Conservation (phyloP, 1,139 yeast species). For the Taphrina populina region DNA sequence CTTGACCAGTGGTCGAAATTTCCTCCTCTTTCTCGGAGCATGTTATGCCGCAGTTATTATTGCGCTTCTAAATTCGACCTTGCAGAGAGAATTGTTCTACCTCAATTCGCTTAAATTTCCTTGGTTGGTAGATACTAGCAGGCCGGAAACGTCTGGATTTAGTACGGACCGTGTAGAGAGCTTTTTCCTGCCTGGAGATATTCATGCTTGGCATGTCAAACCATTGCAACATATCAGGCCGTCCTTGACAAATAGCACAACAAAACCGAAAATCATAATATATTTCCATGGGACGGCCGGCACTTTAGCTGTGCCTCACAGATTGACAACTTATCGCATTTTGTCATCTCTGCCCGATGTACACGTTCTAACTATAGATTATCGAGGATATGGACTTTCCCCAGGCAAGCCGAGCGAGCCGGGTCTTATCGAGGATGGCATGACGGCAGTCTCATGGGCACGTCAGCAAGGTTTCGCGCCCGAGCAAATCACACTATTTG, state of each 20-base stretch:
- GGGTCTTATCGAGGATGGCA: slow-evolving; percentile 34
- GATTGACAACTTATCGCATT: slow-evolving; percentile 27
- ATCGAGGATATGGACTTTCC: slow-evolving; percentile 36
- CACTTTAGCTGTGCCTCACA: slow-evolving; percentile 26
- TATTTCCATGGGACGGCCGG: slow-evolving; percentile 36
- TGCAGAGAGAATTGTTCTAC: slow-evolving; percentile 23
- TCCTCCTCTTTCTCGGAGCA: slow-evolving; percentile 11
- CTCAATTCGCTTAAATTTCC: slow-evolving; percentile 19
- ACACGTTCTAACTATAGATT: slow-evolving; percentile 36
- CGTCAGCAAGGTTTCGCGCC: slow-evolving; percentile 26
- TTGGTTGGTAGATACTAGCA: slow-evolving; percentile 1
- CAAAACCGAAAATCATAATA: not conserved
- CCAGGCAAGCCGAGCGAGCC: slow-evolving; percentile 29
- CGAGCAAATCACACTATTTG: slow-evolving; percentile 26
- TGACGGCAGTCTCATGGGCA: slow-evolving; percentile 35
- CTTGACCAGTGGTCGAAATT: slow-evolving; percentile 18
- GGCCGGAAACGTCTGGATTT: slow-evolving; percentile 15
- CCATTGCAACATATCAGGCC: not conserved
- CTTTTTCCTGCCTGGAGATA: slow-evolving; percentile 10
- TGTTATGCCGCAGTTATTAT: slow-evolving; percentile 4
- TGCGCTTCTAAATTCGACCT: slow-evolving; percentile 6
- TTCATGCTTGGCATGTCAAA: slow-evolving; percentile 28
- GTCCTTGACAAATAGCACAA: not conserved
- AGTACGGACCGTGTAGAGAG: slow-evolving; percentile 12
- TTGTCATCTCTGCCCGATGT: slow-evolving; percentile 29